A percentile compares a stretch with the other conserved stretches of the same genome.
Evolutionary conservation across 495 filamentous ascomycete species (phyloP).

Genomic region (Annulohypoxylon maeteangense): DNA sequence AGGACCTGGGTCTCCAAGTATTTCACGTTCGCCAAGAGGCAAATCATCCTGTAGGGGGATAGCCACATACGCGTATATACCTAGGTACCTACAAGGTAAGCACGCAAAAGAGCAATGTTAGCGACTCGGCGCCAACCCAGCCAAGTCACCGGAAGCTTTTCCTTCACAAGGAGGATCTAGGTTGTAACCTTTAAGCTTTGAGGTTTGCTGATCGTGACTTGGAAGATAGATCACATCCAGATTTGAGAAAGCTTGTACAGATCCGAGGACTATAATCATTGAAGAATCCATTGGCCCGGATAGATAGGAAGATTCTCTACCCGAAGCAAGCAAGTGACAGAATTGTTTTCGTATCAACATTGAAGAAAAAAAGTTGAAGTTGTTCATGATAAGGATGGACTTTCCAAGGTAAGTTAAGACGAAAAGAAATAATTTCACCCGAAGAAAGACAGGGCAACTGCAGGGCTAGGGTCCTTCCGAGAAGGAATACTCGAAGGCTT

Average conservation of each 20-base stretch:
- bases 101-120: not conserved
- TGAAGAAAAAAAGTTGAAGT: not conserved
- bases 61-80: not conserved
- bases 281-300: not conserved
- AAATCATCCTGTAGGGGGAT: not conserved
- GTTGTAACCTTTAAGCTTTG: slow-evolving; percentile 29
- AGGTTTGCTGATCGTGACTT: slow-evolving; percentile 17
- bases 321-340: not conserved
- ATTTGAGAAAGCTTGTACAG: slow-evolving; percentile 3
- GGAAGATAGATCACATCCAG: slow-evolving; percentile 14
- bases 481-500: not conserved
- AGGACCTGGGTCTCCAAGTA: not conserved
- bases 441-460: slow-evolving; percentile 1
- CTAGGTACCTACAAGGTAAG: not conserved
- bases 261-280: not conserved
- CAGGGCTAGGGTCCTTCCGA: slow-evolving; percentile 8
- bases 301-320: slow-evolving; percentile 1
- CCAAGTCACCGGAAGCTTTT: slow-evolving; percentile 35
- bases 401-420: not conserved
- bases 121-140: slow-evolving; percentile 33
- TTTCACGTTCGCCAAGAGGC: not conserved
- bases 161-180: slow-evolving; percentile 17
- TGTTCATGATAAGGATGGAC: slow-evolving; percentile 8
- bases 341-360: not conserved
- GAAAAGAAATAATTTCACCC: not conserved